These are phyloP conservation scores for Parascedosporium putredinis DNA, from an alignment of 2,329 filamentous ascomycete species.

Conservation along the genomic window DNA sequence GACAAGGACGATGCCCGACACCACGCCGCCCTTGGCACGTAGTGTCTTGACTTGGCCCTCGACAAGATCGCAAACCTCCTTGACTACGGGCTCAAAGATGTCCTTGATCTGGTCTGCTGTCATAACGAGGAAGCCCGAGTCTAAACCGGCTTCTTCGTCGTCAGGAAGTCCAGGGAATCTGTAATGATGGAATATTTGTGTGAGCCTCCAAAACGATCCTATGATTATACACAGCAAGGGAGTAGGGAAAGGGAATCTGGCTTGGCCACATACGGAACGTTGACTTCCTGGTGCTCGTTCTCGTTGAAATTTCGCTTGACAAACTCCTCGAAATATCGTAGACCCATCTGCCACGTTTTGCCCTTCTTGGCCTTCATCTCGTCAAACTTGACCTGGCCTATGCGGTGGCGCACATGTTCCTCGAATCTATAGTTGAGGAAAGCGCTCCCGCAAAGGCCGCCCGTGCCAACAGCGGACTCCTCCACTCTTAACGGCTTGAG, in stretches of 20 bases:
- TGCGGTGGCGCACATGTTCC: conserved; percentile 58
- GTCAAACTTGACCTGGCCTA: conserved; percentile 57
- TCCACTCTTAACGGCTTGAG: conserved; percentile 62
- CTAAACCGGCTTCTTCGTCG: conserved; percentile 63
- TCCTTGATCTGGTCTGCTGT: conserved; percentile 57
- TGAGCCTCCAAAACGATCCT: no score
- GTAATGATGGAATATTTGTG: conserved; percentile 14
- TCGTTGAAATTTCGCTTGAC: conserved; percentile 78
- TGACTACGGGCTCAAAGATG: conserved; percentile 66
- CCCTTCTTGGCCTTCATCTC: conserved; percentile 69
- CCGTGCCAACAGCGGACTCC: conserved; percentile 70
- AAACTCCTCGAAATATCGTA: conserved; percentile 75
- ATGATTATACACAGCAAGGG: no score
- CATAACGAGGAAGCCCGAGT: conserved; percentile 69
- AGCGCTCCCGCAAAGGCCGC: conserved; percentile 66
- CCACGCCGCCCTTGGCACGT: conserved; percentile 48
- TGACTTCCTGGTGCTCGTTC: conserved; percentile 66
- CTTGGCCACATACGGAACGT: conserved; percentile 53
- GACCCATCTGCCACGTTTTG: conserved; percentile 70
- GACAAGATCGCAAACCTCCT: conserved; percentile 58
- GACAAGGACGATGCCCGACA: conserved; percentile 69
- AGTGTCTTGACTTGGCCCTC: conserved; percentile 57
- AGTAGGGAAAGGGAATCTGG: no score
- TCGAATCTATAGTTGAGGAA: conserved; percentile 76
- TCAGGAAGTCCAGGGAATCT: conserved; percentile 66